Conservation (phyloP, 1,139 yeast genomes). For the Saccharomycopsis hybrid region DNA sequence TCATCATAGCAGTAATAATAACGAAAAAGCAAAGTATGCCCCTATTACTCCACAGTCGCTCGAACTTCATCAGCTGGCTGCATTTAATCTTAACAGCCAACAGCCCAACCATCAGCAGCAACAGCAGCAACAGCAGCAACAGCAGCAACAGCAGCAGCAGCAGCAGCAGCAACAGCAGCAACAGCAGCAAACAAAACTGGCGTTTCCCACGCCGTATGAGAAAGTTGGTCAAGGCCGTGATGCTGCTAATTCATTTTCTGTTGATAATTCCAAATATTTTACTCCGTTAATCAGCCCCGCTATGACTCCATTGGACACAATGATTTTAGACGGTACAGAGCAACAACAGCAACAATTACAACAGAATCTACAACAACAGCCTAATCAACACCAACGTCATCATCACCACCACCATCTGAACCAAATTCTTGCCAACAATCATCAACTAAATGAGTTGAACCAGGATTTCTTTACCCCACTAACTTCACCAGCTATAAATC, state of each 20-base stretch:
- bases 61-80: not conserved
- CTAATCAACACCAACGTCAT: too few relatives aligned
- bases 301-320: slow-evolving; percentile 52
- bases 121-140: not conserved
- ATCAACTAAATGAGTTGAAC: slow-evolving; percentile 23
- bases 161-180: slow-evolving; percentile 1
- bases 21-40: not conserved
- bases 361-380: too few relatives aligned
- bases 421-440: slow-evolving; percentile 21
- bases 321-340: slow-evolving; percentile 21
- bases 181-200: slow-evolving; percentile 3
- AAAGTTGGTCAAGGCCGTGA: not conserved
- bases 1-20: not conserved
- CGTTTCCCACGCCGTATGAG: slow-evolving; percentile 2
- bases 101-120: not conserved
- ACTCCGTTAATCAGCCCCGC: slow-evolving; percentile 78
- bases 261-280: slow-evolving; percentile 31
- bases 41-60: slow-evolving; percentile 11
- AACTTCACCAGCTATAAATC: slow-evolving; percentile 61
- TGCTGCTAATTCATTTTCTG: not conserved
- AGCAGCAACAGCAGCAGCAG: slow-evolving; percentile 1
- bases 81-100: not conserved
- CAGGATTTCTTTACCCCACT: slow-evolving; percentile 39
- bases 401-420: not conserved
- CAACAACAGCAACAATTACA: too few relatives aligned